Evolutionary conservation across 2,329 filamentous ascomycete genomes (phyloP).

Genomic region (Cordyceps pruinosa): DNA sequence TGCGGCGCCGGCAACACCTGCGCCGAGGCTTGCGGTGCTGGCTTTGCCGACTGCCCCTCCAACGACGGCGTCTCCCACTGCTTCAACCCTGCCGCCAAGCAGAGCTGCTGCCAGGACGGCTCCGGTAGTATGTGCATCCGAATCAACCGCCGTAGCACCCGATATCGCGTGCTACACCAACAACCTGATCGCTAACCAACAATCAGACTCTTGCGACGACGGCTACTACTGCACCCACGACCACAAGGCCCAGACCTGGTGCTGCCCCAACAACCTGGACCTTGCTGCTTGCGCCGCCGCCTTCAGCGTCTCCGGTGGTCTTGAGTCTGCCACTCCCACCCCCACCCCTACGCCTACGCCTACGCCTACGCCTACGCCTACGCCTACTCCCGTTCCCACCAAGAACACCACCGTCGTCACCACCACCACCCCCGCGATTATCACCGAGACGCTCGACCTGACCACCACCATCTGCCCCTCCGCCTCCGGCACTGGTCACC

Average conservation of each 20-base stretch:
- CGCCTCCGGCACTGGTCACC: conserved; percentile 22
- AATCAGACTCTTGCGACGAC: conserved; percentile 49
- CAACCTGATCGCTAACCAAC: background rate
- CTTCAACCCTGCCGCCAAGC: conserved; percentile 44
- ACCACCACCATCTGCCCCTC: conserved; percentile 22
- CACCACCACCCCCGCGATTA: conserved; percentile 14
- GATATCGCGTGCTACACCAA: background rate
- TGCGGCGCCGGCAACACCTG: conserved; percentile 47
- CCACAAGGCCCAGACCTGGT: conserved; percentile 44
- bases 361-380: conserved; percentile 25
- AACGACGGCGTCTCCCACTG: conserved; percentile 47
- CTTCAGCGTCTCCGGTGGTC: conserved; percentile 42
- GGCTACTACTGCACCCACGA: conserved; percentile 59
- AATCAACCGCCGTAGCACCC: background rate
- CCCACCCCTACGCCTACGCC: conserved; percentile 25
- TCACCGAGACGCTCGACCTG: conserved; percentile 17
- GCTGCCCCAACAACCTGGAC: conserved; percentile 51
- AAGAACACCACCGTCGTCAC: conserved; percentile 13
- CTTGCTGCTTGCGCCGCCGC: conserved; percentile 48
- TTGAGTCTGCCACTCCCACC: conserved; percentile 30
- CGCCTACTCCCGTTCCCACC: conserved; percentile 23
- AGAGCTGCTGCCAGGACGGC: conserved; percentile 51
- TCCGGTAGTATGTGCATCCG: conserved; percentile 45
- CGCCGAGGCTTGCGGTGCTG: conserved; percentile 47
- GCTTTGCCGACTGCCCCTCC: conserved; percentile 43